Evolutionary conservation across 2,329 filamentous ascomycete genomes (phyloP).

Genomic region (Colletotrichum coccodes): DNA sequence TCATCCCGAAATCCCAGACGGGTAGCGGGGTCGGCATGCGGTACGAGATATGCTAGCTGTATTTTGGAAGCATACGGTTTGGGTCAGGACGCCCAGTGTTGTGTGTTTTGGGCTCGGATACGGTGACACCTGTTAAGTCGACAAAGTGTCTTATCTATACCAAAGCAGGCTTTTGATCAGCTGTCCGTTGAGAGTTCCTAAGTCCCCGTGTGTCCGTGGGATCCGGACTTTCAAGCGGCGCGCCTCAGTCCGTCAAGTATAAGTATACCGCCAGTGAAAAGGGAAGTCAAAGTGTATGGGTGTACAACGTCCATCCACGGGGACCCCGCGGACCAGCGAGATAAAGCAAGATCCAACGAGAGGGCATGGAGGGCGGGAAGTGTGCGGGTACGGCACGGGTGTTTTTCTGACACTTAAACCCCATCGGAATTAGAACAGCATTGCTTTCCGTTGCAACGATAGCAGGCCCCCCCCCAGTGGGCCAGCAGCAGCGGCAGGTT

Average conservation of each 20-base stretch:
- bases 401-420: no score
- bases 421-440: background rate
- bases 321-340: constrained; percentile 9
- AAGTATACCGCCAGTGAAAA: background rate
- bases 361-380: background rate
- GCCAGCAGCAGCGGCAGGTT: background rate
- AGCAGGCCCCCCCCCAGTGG: background rate
- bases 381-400: background rate
- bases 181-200: background rate
- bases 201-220: background rate
- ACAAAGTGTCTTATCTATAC: no score
- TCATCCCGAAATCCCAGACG: constrained; percentile 2
- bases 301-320: background rate
- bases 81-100: background rate
- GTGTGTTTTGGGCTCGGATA: background rate
- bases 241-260: background rate
- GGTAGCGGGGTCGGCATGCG: background rate
- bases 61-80: background rate
- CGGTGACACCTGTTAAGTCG: no score
- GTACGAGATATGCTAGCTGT: background rate
- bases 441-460: no score
- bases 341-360: constrained; percentile 4
- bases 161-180: no score
- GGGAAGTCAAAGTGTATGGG: background rate
- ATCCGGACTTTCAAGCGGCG: constrained; percentile 10